Percentiles rank a stretch among this genome's conserved stretches.
Evolutionary conservation across 2,329 filamentous ascomycete genomes (phyloP).

Genomic region (Pseudogymnoascus sp.): DNA sequence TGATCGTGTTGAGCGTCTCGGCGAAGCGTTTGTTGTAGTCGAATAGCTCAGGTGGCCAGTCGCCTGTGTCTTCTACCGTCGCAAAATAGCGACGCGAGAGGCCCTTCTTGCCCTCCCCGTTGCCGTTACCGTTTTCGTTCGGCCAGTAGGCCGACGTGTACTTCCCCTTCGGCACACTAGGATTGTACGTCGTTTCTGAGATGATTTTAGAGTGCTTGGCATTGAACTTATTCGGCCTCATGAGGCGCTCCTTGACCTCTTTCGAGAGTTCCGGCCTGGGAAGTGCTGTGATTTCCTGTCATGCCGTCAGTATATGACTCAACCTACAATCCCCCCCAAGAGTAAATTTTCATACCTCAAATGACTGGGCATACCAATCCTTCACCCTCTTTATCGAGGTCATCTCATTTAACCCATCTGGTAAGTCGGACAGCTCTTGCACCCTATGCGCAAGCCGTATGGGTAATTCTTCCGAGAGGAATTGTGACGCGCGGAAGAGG

Average conservation of each 20-base stretch:
- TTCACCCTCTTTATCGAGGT: slow-evolving; percentile 89
- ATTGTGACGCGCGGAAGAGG: slow-evolving; percentile 93
- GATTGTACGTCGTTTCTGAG: slow-evolving; percentile 78
- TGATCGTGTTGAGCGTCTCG: slow-evolving; percentile 84
- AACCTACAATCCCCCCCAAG: neutral
- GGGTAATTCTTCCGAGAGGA: slow-evolving; percentile 94
- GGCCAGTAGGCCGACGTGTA: slow-evolving; percentile 52
- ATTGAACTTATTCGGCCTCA: slow-evolving; percentile 50
- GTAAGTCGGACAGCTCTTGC: slow-evolving; percentile 82
- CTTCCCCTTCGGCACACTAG: slow-evolving; percentile 77
- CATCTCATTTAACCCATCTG: slow-evolving; percentile 96
- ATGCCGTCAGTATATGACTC: slow-evolving; percentile 12
- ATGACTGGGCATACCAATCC: slow-evolving; percentile 99
- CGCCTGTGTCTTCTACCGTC: slow-evolving; percentile 74
- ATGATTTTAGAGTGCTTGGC: slow-evolving; percentile 59
- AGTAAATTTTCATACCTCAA: slow-evolving; percentile 60
- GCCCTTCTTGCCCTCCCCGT: slow-evolving; percentile 42
- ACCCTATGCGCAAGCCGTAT: slow-evolving; percentile 95
- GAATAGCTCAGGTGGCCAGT: slow-evolving; percentile 90
- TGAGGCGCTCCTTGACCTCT: slow-evolving; percentile 71
- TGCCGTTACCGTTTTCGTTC: slow-evolving; percentile 39
- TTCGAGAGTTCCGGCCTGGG: slow-evolving; percentile 66
- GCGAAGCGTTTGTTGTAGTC: slow-evolving; percentile 91
- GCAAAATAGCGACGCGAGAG: slow-evolving; percentile 73
- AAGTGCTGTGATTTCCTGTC: slow-evolving; percentile 82